A percentile compares a stretch with the other conserved stretches of the same genome.
Evolutionary conservation across 768 basidiomycete genomes (phyloP).

Genomic region (Termitomyces sp.): DNA sequence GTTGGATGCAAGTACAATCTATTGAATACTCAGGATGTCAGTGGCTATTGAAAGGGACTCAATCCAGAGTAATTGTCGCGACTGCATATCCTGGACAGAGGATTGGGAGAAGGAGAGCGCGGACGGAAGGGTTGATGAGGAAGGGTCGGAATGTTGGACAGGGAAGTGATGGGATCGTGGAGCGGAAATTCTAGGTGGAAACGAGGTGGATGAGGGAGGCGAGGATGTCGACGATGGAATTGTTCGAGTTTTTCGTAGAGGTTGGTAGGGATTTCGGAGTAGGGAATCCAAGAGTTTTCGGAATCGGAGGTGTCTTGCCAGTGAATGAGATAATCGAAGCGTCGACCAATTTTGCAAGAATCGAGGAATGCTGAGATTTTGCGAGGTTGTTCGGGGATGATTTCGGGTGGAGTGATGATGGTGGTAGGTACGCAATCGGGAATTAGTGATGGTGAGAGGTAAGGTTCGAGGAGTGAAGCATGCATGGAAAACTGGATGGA

Average conservation of each 20-base stretch:
- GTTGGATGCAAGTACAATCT: too few species aligned
- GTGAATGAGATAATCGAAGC: constrained; percentile 7
- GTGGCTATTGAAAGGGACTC: too few species aligned
- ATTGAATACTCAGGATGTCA: too few species aligned
- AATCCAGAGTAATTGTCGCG: too few species aligned
- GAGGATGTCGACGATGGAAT: constrained; percentile 3
- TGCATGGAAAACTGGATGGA: constrained; percentile 6
- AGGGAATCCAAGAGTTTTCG: too few species aligned
- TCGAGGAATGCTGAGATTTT: background rate
- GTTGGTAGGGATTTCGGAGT: constrained; percentile 4
- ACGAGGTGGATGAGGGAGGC: too few species aligned
- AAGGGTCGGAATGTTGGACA: background rate
- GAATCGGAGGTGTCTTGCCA: constrained; percentile 4
- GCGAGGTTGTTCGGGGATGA: too few species aligned
- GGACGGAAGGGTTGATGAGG: too few species aligned
- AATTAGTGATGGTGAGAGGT: background rate
- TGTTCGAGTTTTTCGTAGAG: background rate
- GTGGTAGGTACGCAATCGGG: background rate
- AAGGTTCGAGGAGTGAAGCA: constrained; percentile 5
- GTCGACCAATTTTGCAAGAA: background rate
- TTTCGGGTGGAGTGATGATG: too few species aligned
- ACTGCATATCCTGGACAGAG: too few species aligned
- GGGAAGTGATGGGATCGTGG: background rate
- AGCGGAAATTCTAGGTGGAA: background rate
- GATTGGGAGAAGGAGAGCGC: constrained; percentile 4